phyloP scores from a whole-genome alignment of 2,329 filamentous ascomycete genomes.

The Colletotrichum sp. region DNA sequence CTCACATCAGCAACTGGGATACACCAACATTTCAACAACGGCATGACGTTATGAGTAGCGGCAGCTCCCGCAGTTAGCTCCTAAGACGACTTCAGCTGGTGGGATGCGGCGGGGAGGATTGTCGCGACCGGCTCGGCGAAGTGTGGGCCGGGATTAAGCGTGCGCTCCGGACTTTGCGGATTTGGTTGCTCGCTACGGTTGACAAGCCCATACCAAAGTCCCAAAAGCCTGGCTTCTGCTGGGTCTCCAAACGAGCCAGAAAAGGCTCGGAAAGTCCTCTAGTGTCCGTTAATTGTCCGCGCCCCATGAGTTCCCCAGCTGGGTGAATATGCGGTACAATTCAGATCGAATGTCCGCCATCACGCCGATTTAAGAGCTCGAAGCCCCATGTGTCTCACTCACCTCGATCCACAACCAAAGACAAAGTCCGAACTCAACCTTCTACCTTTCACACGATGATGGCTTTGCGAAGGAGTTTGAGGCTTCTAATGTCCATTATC shows the following conservation, averaged over 20 bases:
- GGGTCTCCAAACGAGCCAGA: neutral
- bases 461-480: neutral
- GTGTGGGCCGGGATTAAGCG: neutral
- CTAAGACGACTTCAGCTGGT: neutral
- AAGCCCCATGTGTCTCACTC: neutral
- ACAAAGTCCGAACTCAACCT: neutral
- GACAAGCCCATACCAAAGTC: neutral
- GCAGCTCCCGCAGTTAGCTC: neutral
- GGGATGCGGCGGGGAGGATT: neutral
- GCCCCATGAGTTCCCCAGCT: neutral
- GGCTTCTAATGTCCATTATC: neutral
- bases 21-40: neutral
- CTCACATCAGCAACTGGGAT: neutral
- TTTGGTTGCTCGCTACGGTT: neutral
- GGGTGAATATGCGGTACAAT: neutral
- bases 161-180: neutral
- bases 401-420: neutral
- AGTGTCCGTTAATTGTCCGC: neutral
- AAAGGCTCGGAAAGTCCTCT: neutral
- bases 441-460: neutral
- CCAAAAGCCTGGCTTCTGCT: neutral
- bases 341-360: neutral
- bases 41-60: neutral
- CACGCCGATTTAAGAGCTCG: neutral
- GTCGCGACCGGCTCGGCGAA: neutral